Conservation (phyloP, 345 rosid genomes). For the Corymbia maculata region DNA sequence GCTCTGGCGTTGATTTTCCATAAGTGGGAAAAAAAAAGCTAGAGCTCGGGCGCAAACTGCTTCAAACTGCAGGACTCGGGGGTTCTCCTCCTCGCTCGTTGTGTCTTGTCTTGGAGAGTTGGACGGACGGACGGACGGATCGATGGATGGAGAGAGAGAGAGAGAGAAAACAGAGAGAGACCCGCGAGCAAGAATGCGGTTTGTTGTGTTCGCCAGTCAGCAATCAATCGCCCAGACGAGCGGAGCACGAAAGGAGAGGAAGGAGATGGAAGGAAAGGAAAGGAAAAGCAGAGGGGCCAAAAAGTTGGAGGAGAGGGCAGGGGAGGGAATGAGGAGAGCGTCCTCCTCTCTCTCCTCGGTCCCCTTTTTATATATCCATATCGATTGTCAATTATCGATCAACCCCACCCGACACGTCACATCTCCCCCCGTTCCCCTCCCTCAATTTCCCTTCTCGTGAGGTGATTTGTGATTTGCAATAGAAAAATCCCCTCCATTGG, state of each 20-base stretch:
- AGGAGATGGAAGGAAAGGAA: background rate
- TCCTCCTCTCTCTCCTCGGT: background rate
- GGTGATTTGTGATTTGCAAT: background rate
- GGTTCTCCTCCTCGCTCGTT: background rate
- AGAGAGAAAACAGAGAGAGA: background rate
- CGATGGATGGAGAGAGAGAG: background rate
- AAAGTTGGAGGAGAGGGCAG: background rate
- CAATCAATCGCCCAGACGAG: background rate
- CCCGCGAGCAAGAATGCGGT: conserved; percentile 2
- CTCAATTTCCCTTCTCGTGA: background rate
- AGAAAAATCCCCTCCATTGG: background rate
- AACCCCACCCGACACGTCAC: conserved; percentile 8
- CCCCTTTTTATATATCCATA: conserved; percentile 10
- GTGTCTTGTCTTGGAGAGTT: background rate
- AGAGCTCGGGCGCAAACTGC: background rate
- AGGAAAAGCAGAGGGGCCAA: conserved; percentile 7
- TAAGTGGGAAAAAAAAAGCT: background rate
- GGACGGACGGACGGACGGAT: background rate
- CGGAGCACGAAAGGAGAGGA: background rate
- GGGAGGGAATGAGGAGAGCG: conserved; percentile 10
- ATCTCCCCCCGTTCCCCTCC: conserved; percentile 1
- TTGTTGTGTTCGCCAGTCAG: background rate
- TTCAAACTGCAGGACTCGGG: background rate
- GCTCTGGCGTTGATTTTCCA: conserved; percentile 30
- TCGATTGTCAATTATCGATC: background rate